Conservation (phyloP, 306 rosid genomes). For the Dryas alaskensis region DNA sequence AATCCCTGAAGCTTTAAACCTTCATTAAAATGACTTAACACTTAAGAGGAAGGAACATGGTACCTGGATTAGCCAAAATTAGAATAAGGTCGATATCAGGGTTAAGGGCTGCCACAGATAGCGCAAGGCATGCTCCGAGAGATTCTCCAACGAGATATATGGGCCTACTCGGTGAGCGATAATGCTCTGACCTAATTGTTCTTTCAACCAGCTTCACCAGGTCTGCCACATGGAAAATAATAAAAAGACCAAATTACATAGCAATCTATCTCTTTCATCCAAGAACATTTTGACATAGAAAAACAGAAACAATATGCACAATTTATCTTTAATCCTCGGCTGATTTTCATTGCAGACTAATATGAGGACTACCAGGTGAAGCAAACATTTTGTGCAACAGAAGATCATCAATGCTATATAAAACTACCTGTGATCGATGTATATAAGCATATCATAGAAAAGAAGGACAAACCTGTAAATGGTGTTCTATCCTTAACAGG, state of each 20-base stretch:
- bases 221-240: conserved; percentile 40
- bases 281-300: too few species aligned
- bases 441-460: neutral
- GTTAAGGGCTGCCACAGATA: conserved; percentile 77
- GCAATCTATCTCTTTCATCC: neutral
- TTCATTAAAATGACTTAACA: neutral
- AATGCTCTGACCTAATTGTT: conserved; percentile 53
- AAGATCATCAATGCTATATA: neutral
- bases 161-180: conserved; percentile 61
- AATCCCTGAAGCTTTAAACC: neutral
- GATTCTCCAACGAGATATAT: conserved; percentile 87
- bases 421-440: neutral
- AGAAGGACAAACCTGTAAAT: conserved; percentile 50
- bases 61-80: conserved; percentile 85
- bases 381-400: neutral
- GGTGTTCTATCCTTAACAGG: conserved; percentile 74
- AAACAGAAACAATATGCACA: neutral
- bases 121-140: conserved; percentile 83
- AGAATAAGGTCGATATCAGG: conserved; percentile 77
- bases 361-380: conserved; percentile 2
- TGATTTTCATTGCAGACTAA: neutral
- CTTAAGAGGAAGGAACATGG: neutral
- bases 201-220: conserved; percentile 68
- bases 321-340: neutral
- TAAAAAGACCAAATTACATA: conserved; percentile 16